A percentile compares a stretch with the other conserved stretches of the same genome.
Conservation (phyloP, 495 filamentous ascomycete genomes). For the Aspergillus kassunensis region DNA sequence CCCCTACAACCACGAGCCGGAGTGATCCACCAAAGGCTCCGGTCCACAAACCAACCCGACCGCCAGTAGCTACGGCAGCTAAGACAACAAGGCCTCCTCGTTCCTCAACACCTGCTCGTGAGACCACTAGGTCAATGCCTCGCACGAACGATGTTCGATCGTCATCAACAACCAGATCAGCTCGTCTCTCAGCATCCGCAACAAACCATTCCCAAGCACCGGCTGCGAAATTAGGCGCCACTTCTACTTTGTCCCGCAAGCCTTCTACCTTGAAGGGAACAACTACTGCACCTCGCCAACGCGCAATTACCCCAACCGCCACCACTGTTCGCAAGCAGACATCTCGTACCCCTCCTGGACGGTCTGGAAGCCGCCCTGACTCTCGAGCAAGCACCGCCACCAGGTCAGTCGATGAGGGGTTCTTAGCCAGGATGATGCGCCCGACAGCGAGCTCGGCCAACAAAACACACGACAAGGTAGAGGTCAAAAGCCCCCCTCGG, state of each 20-base stretch:
- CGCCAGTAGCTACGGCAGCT: slow-evolving; percentile 25
- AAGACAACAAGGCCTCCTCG: slow-evolving; percentile 29
- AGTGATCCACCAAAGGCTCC: slow-evolving; percentile 29
- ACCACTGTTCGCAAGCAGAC: slow-evolving; percentile 32
- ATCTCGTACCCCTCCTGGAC: slow-evolving; percentile 34
- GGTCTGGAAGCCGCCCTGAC: slow-evolving; percentile 32
- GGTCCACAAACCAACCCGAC: slow-evolving; percentile 31
- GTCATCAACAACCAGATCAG: slow-evolving; percentile 62
- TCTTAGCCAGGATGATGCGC: slow-evolving; percentile 90
- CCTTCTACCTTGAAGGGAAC: slow-evolving; percentile 38
- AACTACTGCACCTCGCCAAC: slow-evolving; percentile 16
- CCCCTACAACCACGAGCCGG: slow-evolving; percentile 8
- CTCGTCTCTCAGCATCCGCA: slow-evolving; percentile 57
- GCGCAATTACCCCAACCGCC: slow-evolving; percentile 21
- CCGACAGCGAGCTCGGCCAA: slow-evolving; percentile 75
- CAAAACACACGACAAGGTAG: slow-evolving; percentile 70
- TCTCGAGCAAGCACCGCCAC: slow-evolving; percentile 38
- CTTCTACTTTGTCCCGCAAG: slow-evolving; percentile 36
- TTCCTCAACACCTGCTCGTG: slow-evolving; percentile 31
- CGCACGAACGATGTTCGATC: slow-evolving; percentile 50
- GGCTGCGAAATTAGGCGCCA: slow-evolving; percentile 49
- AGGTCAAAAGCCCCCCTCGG: slow-evolving; percentile 39
- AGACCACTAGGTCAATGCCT: slow-evolving; percentile 25
- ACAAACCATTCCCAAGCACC: slow-evolving; percentile 62
- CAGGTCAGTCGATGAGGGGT: slow-evolving; percentile 62